A percentile compares a stretch with the other conserved stretches of the same genome.
phyloP scores from a whole-genome alignment of 176 grass and related monocot genomes.

The Musa schizocarpa region DNA sequence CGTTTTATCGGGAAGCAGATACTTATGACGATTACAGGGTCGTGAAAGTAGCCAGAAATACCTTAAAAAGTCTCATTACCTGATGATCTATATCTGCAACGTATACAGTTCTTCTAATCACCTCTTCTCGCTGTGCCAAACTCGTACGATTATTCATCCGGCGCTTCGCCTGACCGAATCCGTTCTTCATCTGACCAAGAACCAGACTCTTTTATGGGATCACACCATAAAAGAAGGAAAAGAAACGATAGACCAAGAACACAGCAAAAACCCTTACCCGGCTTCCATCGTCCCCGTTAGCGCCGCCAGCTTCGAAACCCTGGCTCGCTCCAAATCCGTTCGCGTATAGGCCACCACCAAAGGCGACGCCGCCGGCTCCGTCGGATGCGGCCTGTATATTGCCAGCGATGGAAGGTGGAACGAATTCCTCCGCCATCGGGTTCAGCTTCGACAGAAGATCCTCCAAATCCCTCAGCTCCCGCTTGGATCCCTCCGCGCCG shows the following conservation, averaged over 20 bases:
- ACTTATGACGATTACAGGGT: not conserved
- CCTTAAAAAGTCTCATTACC: constrained; percentile 25
- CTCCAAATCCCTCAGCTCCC: constrained; percentile 97
- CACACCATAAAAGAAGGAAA: not conserved
- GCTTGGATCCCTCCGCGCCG: constrained; percentile 30
- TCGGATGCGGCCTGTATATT: not conserved
- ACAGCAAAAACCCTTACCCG: constrained; percentile 4
- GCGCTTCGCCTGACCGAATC: constrained; percentile 45
- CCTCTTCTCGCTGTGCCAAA: constrained; percentile 84
- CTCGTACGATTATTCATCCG: constrained; percentile 69
- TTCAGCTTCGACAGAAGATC: constrained; percentile 98
- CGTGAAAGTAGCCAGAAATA: constrained; percentile 15
- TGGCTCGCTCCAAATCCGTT: constrained; percentile 25
- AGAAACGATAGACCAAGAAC: not conserved
- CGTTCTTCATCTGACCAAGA: constrained; percentile 47
- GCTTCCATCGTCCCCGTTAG: constrained; percentile 25
- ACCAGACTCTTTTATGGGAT: not conserved
- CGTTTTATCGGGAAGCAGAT: not conserved
- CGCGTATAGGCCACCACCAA: constrained; percentile 43
- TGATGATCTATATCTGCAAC: constrained; percentile 96
- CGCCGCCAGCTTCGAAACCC: constrained; percentile 33
- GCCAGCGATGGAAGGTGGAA: constrained; percentile 57
- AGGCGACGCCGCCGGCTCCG: constrained; percentile 2
- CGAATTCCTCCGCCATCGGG: constrained; percentile 98
- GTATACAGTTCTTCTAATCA: constrained; percentile 86